phyloP scores from a whole-genome alignment of 257 asterid species.

The Solanum tarijense region DNA sequence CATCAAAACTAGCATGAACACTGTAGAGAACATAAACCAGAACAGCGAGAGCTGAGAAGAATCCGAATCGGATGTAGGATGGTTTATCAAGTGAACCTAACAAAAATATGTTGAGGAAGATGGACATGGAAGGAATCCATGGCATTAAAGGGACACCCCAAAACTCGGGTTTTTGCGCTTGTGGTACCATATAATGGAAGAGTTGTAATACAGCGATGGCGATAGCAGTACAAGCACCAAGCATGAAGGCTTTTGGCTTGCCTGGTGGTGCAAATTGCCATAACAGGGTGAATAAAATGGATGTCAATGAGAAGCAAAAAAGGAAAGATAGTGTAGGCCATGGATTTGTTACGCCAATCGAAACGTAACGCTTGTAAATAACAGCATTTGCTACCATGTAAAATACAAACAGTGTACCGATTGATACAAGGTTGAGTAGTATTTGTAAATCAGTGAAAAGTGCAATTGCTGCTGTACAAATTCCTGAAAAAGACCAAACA shows the following conservation, averaged over 20 bases:
- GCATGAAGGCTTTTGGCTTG: conserved; percentile 48
- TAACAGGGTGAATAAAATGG: conserved; percentile 51
- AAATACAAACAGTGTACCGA: conserved; percentile 88
- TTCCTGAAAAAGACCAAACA: conserved; percentile 33
- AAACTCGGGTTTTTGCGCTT: conserved; percentile 62
- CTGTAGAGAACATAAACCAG: conserved; percentile 63
- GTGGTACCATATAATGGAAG: conserved; percentile 59
- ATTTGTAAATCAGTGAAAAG: conserved; percentile 68
- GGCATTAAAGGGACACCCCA: conserved; percentile 99
- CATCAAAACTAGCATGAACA: conserved; percentile 90
- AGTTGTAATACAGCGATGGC: conserved; percentile 44
- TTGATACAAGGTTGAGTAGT: conserved; percentile 58
- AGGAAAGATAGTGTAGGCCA: conserved; percentile 66
- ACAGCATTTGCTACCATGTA: conserved; percentile 93
- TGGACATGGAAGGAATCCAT: conserved; percentile 84
- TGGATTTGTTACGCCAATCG: conserved; percentile 49
- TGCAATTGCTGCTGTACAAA: conserved; percentile 77
- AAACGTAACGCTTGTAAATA: conserved; percentile 70
- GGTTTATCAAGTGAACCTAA: conserved; percentile 59
- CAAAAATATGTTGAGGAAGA: conserved; percentile 78
- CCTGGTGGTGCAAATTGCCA: conserved; percentile 66
- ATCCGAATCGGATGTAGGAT: conserved; percentile 66
- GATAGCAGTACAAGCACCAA: conserved; percentile 47
- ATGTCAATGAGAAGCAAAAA: conserved; percentile 44
- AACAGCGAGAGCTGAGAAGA: conserved; percentile 56